These are phyloP conservation scores for Phytophthora tubulina DNA, from an alignment of 352 stramenopile species.

Conservation along the genomic window DNA sequence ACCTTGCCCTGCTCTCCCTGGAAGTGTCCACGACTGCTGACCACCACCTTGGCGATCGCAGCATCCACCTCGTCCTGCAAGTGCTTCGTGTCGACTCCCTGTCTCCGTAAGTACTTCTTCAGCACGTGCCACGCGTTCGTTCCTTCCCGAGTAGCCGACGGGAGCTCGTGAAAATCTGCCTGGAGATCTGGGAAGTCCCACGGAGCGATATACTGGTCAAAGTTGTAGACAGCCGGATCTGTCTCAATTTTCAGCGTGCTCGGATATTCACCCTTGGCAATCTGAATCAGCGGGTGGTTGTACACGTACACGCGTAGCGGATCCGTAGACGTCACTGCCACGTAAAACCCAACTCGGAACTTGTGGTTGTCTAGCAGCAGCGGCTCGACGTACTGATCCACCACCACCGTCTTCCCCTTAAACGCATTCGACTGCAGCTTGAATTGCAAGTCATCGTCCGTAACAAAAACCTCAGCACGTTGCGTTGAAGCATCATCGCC, in stretches of 20 bases:
- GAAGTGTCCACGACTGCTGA: slow-evolving; percentile 67
- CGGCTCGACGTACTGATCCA: slow-evolving; percentile 86
- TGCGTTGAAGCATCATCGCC: slow-evolving; percentile 45
- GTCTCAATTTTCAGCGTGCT: slow-evolving; percentile 45
- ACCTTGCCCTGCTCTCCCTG: slow-evolving; percentile 57
- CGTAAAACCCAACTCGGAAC: slow-evolving; percentile 91
- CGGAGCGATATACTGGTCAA: slow-evolving; percentile 72
- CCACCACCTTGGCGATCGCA: slow-evolving; percentile 65
- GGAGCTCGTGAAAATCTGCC: slow-evolving; percentile 68
- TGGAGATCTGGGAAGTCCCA: slow-evolving; percentile 82
- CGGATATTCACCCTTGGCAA: slow-evolving; percentile 76
- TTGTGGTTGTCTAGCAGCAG: slow-evolving; percentile 90
- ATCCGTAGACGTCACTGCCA: slow-evolving; percentile 83
- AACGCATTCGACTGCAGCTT: slow-evolving; percentile 58
- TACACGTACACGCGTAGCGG: slow-evolving; percentile 90
- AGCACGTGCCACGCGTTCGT: slow-evolving; percentile 78
- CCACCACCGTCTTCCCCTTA: slow-evolving; percentile 63
- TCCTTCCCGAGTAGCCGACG: slow-evolving; percentile 55
- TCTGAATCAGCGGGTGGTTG: slow-evolving; percentile 73
- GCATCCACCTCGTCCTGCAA: slow-evolving; percentile 78
- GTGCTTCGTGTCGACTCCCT: slow-evolving; percentile 69
- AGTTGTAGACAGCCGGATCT: slow-evolving; percentile 65
- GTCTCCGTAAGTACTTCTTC: slow-evolving; percentile 66
- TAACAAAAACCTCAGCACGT: slow-evolving; percentile 50
- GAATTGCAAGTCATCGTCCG: slow-evolving; percentile 54